Conservation (phyloP, 169 alveolate species). For the Plasmodium malariae region DNA sequence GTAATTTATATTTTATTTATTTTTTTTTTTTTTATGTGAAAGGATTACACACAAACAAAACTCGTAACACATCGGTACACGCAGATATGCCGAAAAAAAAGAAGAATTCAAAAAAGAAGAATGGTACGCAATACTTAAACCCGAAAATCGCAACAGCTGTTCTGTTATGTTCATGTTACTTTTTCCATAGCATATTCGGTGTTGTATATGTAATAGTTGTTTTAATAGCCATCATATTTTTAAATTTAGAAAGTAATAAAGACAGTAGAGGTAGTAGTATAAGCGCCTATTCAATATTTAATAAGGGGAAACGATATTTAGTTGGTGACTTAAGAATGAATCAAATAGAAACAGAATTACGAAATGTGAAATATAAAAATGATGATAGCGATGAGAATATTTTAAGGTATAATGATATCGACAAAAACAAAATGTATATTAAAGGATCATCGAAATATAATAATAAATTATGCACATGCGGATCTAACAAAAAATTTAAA, state of each 20-base stretch:
- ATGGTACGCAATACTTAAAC: slow-evolving; percentile 30
- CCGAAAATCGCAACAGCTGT: slow-evolving; percentile 37
- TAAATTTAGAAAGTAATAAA: slow-evolving; percentile 31
- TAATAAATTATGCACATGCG: slow-evolving; percentile 61
- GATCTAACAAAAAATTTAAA: slow-evolving; percentile 59
- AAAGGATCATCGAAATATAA: slow-evolving; percentile 71
- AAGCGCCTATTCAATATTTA: slow-evolving; percentile 60
- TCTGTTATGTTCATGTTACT: slow-evolving; percentile 47
- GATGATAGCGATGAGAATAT: slow-evolving; percentile 45
- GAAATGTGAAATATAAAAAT: slow-evolving; percentile 27
- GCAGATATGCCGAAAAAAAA: slow-evolving; percentile 55
- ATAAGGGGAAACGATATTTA: slow-evolving; percentile 43
- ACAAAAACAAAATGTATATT: slow-evolving; percentile 30
- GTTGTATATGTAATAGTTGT: slow-evolving; percentile 44
- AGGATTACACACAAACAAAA: neutral
- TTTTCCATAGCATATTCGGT: slow-evolving; percentile 32
- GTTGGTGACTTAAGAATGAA: slow-evolving; percentile 68
- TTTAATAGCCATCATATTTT: slow-evolving; percentile 34
- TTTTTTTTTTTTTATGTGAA: no score
- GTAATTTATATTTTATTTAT: no score
- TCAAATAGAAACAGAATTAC: slow-evolving; percentile 55
- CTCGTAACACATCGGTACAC: neutral
- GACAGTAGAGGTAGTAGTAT: neutral
- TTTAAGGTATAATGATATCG: slow-evolving; percentile 44
- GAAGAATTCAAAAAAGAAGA: slow-evolving; percentile 42